Evolutionary conservation across 2,329 filamentous ascomycete species (phyloP).

Genomic region (Diplodia corticola): DNA sequence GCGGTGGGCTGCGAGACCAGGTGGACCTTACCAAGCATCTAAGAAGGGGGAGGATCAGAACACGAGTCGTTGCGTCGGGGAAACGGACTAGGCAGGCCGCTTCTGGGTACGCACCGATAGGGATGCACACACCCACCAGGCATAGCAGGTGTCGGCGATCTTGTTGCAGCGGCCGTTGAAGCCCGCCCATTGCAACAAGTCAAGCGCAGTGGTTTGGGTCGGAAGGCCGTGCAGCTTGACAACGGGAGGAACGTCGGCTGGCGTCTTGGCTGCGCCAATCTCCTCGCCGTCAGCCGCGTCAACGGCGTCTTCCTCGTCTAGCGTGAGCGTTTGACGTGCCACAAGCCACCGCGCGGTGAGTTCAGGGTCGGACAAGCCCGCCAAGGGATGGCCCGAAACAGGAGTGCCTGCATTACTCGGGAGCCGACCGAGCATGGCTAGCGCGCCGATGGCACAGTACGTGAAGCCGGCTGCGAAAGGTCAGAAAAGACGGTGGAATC

Average conservation of each 20-base stretch:
- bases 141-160: constrained; percentile 90
- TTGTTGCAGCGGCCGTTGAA: constrained; percentile 94
- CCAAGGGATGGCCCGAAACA: constrained; percentile 5
- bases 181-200: constrained; percentile 59
- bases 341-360: constrained; percentile 49
- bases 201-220: constrained; percentile 23
- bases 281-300: constrained; percentile 42
- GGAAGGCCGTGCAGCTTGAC: constrained; percentile 36
- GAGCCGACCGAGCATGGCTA: constrained; percentile 72
- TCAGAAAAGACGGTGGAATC: background rate
- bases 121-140: constrained; percentile 83
- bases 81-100: background rate
- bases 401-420: constrained; percentile 32
- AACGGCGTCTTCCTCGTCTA: constrained; percentile 45
- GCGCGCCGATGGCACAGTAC: constrained; percentile 79
- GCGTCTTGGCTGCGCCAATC: constrained; percentile 42
- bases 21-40: constrained; percentile 32
- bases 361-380: constrained; percentile 41
- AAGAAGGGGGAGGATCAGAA: constrained; percentile 46
- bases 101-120: constrained; percentile 41
- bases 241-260: constrained; percentile 43
- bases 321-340: constrained; percentile 47
- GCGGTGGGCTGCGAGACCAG: constrained; percentile 53
- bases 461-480: constrained; percentile 72
- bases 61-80: background rate